Percentiles rank a stretch among this genome's conserved stretches.
Evolutionary conservation across 306 rosid species (phyloP).

Genomic region (Adenanthera pavonina): DNA sequence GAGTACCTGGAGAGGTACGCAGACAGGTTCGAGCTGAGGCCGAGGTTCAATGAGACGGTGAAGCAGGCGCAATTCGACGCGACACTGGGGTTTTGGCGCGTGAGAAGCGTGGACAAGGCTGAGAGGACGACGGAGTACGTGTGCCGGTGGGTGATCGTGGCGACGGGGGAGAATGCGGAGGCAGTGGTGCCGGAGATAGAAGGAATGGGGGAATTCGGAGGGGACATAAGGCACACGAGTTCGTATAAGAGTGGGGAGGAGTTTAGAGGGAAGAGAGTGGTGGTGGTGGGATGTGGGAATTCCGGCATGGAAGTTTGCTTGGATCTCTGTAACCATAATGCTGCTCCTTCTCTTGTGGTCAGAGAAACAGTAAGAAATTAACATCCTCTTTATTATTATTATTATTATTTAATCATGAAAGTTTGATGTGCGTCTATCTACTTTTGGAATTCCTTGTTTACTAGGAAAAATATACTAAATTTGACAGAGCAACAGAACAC

Average conservation of each 20-base stretch:
- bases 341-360: conserved; percentile 62
- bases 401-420: not conserved
- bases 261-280: conserved; percentile 50
- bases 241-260: conserved; percentile 57
- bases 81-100: conserved; percentile 53
- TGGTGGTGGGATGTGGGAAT: conserved; percentile 75
- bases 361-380: conserved; percentile 57
- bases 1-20: conserved; percentile 55
- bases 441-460: conserved; percentile 23
- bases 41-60: conserved; percentile 52
- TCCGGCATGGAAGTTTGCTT: conserved; percentile 78
- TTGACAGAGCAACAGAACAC: not conserved
- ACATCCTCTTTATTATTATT: too few species aligned
- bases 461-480: not conserved
- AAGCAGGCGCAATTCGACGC: conserved; percentile 46
- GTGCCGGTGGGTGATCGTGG: conserved; percentile 65
- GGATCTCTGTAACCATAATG: conserved; percentile 64
- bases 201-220: conserved; percentile 54
- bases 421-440: conserved; percentile 1
- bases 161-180: conserved; percentile 76
- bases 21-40: conserved; percentile 42
- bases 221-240: conserved; percentile 58
- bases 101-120: conserved; percentile 27
- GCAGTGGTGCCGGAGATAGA: conserved; percentile 52
- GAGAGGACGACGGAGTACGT: conserved; percentile 42